phyloP scores from a whole-genome alignment of 805 yeast species.

The Candida ovalis region DNA sequence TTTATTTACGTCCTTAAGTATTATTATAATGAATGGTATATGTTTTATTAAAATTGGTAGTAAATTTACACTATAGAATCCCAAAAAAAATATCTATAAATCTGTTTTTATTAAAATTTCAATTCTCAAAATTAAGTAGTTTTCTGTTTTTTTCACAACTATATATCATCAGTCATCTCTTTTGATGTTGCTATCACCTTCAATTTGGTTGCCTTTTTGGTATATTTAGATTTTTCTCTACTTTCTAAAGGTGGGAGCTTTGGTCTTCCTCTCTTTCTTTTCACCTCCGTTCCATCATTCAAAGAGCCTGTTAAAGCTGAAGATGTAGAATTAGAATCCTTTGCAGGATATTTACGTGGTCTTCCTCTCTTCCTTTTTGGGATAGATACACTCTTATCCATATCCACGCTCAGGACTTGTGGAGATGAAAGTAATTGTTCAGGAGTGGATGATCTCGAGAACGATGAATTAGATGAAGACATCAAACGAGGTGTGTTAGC shows the following conservation, averaged over 20 bases:
- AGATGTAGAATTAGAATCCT: not conserved
- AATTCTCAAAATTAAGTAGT: not conserved
- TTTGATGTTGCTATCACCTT: not conserved
- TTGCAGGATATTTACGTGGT: conserved; percentile 22
- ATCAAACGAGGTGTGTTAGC: not conserved
- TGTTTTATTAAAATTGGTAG: not conserved
- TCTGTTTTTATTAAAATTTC: too few species aligned
- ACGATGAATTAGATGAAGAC: not conserved
- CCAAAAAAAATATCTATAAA: not conserved
- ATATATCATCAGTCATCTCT: not conserved
- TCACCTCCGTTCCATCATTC: conserved; percentile 3
- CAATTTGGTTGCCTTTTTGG: conserved; percentile 16
- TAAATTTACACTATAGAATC: not conserved
- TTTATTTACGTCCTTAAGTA: not conserved
- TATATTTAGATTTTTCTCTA: conserved; percentile 24
- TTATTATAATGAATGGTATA: not conserved
- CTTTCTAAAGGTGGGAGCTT: conserved; percentile 26
- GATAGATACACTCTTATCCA: not conserved
- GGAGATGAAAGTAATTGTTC: not conserved
- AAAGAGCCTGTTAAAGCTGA: not conserved
- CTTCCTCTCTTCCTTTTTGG: conserved; percentile 23
- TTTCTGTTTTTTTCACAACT: not conserved
- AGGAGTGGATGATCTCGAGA: not conserved
- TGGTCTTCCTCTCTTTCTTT: conserved; percentile 29
- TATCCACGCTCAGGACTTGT: not conserved